Evolutionary conservation across 2,329 filamentous ascomycete species (phyloP).

Genomic region (Chaetomiaceae sp.): DNA sequence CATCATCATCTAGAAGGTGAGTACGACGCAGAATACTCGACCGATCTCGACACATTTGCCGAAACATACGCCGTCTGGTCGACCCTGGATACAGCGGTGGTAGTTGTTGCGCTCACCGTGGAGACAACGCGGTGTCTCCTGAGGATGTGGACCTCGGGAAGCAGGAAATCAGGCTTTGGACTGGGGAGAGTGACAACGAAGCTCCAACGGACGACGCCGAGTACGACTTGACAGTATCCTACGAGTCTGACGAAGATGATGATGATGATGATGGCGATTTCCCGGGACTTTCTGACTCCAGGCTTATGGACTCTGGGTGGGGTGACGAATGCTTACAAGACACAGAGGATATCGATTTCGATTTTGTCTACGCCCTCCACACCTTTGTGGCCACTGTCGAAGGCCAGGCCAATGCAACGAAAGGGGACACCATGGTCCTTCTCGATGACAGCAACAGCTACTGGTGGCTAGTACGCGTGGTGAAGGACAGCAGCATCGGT

Average conservation of each 20-base stretch:
- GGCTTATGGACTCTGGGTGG: constrained; percentile 67
- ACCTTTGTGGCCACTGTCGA: constrained; percentile 98
- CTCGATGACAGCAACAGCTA: constrained; percentile 99
- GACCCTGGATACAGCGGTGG: neutral
- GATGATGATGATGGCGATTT: constrained; percentile 60
- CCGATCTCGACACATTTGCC: constrained; percentile 13
- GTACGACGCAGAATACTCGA: constrained; percentile 31
- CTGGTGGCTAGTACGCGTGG: constrained; percentile 96
- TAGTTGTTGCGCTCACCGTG: neutral
- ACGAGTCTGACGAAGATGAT: constrained; percentile 38
- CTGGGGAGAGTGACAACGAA: neutral
- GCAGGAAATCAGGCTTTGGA: neutral
- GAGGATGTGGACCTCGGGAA: neutral
- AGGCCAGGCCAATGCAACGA: constrained; percentile 95
- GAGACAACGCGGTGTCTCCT: neutral
- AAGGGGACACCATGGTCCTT: constrained; percentile 97
- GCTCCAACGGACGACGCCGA: constrained; percentile 14
- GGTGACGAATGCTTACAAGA: constrained; percentile 80
- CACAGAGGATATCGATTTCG: constrained; percentile 98
- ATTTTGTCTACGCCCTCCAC: constrained; percentile 96
- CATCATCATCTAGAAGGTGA: constrained; percentile 44
- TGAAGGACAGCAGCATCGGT: constrained; percentile 95
- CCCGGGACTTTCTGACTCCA: constrained; percentile 47
- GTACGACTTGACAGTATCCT: constrained; percentile 37
- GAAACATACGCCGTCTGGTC: neutral